Base-by-base conservation (phyloP, 345 rosid genomes). In the Salix brachista region DNA sequence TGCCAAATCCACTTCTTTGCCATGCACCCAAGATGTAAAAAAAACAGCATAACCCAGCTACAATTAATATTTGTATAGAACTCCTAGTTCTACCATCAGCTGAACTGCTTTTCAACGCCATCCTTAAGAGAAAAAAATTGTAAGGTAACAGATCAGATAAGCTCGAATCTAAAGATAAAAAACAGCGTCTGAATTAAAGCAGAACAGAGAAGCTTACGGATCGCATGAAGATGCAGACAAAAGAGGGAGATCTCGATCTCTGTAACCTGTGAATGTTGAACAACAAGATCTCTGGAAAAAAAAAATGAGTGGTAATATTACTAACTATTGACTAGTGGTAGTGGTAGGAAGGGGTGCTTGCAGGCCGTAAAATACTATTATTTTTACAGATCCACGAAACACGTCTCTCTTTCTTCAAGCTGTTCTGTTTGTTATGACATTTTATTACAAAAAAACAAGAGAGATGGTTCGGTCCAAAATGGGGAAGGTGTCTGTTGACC, bases 1-100 rank as follows among this genome's bases (percentile, higher is more conserved):
- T 96, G 65, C 99, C 99, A 37, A 94, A 96, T 1, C 99, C 99
- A 75, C 99, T 94, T 48, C 94, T 83, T 80, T 94, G 99, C 99
- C 99, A 96, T 30, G 98, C 99, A 25, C 99, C 99, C 18, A 96
- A 79, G 30, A 94, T 86, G 83, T 96, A 96, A 75, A 94, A 96
- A 83, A 94, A 96, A 77, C 97, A 90, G 80, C 99, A 96, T 30
- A 96, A 68, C 65, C 97, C 94, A 30, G 85, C 87, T 17, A 96
- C 91, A 32, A 96, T 87, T 73, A 96, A 90, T 75, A 96, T 86
- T 78, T 93, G 97, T 54, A 96, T 75, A 50, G 97, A 90, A 83
- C 97, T 93, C 83, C 99, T 87, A 3, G 98, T 91, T 82, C 91
- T 91, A 56, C 91, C 86, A 72, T 96, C 99, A 70, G 83, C 87